Base-by-base conservation (phyloP, 2,329 filamentous ascomycete genomes). In the Cyclaneusma minus region DNA sequence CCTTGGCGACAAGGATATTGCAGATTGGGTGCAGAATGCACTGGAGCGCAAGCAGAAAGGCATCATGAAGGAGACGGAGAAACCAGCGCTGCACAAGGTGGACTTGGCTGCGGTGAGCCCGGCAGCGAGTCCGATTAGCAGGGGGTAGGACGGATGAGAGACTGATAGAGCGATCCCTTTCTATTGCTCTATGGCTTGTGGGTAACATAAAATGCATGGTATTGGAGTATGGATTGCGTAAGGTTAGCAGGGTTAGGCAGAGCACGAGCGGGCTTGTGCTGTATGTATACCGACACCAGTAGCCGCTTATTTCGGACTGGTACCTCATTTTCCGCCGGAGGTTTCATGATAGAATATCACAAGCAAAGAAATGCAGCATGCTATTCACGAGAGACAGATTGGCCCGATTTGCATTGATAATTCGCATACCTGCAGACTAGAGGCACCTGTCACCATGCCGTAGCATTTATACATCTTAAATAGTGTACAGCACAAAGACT, bases 31-130 rank as follows among this genome's bases (percentile, higher is more conserved):
- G 2, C 64, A 62, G 20, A 58, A 55, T 5, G 78, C 80, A 11
- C 51, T 95, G 21, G 69, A 77, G 36, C 65, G 66, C 41, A 73
- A 73, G 43, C 62, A 58, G 35, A 64, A 59, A 3, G 79, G 69
- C 10, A 56, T 55, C 23, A 65, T 56, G 45, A 55, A 18, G 44
- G 60, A 58, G 25, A 48, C 54, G 10, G 60, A 62, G 25, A 81
- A 79, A 44, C 89, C 89, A 10, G 85, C 89, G 3, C 54, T 95
- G 35, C 89, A 95, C 49, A 75, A 82, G 4, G 87, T 81, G 13
- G 82, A 85, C 2, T 54, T 95, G 22, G 81, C 93, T 48, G 68
- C 68, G 8, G 68, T 85, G 29, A 68, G 64, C 37, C 64, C 68
- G 6, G 35, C 39, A 11, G 29, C 35, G 16, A 36, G 18, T 40